phyloP scores from a whole-genome alignment of 805 yeast species.

The Nakazawaea pomicola region DNA sequence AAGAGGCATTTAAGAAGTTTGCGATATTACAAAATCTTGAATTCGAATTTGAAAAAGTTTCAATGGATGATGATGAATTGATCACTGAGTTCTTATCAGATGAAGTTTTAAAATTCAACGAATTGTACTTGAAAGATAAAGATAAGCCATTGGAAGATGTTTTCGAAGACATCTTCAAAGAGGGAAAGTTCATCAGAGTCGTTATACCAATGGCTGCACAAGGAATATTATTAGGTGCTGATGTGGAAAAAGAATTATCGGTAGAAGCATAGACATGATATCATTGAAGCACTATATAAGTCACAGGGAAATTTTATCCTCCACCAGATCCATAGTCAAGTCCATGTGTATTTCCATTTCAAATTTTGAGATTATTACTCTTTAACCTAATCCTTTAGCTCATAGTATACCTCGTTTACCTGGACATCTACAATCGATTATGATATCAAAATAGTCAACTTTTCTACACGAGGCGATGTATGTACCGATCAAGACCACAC shows the following conservation, averaged over 20 bases:
- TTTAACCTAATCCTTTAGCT: too few relatives aligned
- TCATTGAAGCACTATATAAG: too few relatives aligned
- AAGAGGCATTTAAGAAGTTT: conserved; percentile 24
- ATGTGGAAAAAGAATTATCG: conserved; percentile 2
- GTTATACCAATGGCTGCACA: conserved; percentile 31
- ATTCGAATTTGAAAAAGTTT: conserved; percentile 26
- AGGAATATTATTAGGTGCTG: conserved; percentile 20
- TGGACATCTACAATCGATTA: too few relatives aligned
- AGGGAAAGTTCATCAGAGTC: conserved; percentile 24
- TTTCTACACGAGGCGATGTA: too few relatives aligned
- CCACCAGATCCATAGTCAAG: too few relatives aligned
- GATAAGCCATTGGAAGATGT: conserved; percentile 13
- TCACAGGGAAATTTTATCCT: too few relatives aligned
- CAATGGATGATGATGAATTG: conserved; percentile 15
- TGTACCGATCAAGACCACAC: too few relatives aligned
- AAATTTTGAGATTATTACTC: too few relatives aligned
- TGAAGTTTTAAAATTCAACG: conserved; percentile 21
- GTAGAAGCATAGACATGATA: too few relatives aligned
- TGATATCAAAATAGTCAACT: too few relatives aligned
- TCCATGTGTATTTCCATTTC: too few relatives aligned
- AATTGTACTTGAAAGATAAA: conserved; percentile 12
- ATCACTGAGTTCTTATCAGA: conserved; percentile 25
- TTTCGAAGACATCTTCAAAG: conserved; percentile 18
- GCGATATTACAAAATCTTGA: conserved; percentile 31
- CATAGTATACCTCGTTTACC: too few relatives aligned